Base-by-base conservation (phyloP, 352 stramenopile genomes). In the Pythium volutum region DNA sequence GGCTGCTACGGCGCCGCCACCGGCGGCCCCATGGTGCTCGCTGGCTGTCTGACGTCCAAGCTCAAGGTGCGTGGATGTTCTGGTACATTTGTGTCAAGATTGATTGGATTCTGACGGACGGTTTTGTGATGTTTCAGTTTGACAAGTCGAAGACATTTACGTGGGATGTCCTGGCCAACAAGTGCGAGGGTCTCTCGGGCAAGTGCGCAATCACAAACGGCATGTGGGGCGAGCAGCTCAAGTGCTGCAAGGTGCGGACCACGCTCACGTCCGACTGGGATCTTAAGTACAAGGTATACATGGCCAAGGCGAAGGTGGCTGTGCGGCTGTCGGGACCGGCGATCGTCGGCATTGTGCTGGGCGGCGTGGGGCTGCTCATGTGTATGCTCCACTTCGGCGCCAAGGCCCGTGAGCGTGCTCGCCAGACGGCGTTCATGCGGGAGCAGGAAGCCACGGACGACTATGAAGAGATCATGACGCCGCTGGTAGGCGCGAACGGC, bases 381-480 rank as follows among this genome's bases (percentile, higher is more conserved):
- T 83, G 73, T 16, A 62, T 91, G 52, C 79, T 95, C 60, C 86
- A 95, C 67, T 93, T 84, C 64, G 86, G 86, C 34, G 79, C 81
- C 42, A 93, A 92, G 79, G 81, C 87, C 38, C 86, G 84, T 48
- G 79, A 91, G 54, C 81, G 86, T 38, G 86, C 86, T 36, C 73
- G 77, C 29, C 86, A 93, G 71, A 95, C 86, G 31, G 86, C 86
- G 20, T 59, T 95, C 34, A 89, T 95, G 81, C 86, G 86, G 52
- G 86, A 95, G 49, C 86, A 95, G 71, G 86, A 95, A 56, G 82
- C 84, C 14, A 91, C 84, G 33, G 86, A 95, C 66, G 86, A 95
- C 73, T 95, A 95, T 70, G 86, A 95, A 73, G 86, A 95, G 76
- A 90, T 95, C 48, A 93, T 93, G 86, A 95, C 86, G 49, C 86